Percentiles rank a stretch among this genome's conserved stretches.
These are phyloP conservation scores for Didymella segeticola DNA, from an alignment of 2,329 filamentous ascomycete genomes.

Conservation along the genomic window DNA sequence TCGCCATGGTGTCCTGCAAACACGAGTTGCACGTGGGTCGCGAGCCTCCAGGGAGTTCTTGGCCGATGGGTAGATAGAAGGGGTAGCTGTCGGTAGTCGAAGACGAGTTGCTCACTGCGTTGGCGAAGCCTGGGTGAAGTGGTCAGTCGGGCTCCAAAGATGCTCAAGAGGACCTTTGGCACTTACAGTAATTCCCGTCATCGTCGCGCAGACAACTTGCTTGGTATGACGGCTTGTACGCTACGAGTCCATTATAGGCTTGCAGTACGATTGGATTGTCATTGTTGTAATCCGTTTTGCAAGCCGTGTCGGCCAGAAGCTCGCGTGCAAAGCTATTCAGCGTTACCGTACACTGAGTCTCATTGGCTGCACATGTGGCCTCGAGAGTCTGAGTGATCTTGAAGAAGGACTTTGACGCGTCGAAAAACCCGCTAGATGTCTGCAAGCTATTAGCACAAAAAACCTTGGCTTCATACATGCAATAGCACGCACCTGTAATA, in stretches of 20 bases:
- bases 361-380: slow-evolving; percentile 73
- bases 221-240: slow-evolving; percentile 79
- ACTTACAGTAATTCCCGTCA: slow-evolving; percentile 70
- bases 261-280: slow-evolving; percentile 74
- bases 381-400: slow-evolving; percentile 80
- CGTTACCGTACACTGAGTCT: slow-evolving; percentile 68
- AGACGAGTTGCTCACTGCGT: slow-evolving; percentile 78
- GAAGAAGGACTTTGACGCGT: slow-evolving; percentile 73
- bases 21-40: slow-evolving; percentile 79
- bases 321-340: slow-evolving; percentile 70
- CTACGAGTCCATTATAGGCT: slow-evolving; percentile 76
- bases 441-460: slow-evolving; percentile 49
- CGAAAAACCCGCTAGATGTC: slow-evolving; percentile 86
- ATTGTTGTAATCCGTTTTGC: slow-evolving; percentile 71
- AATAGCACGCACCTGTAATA: slow-evolving; percentile 70
- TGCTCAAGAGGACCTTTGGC: not conserved
- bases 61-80: slow-evolving; percentile 85
- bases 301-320: slow-evolving; percentile 68
- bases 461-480: not conserved
- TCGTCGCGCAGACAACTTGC: slow-evolving; percentile 80
- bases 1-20: slow-evolving; percentile 78
- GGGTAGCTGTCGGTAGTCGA: slow-evolving; percentile 77
- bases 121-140: slow-evolving; percentile 66
- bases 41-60: slow-evolving; percentile 69
- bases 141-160: slow-evolving; percentile 8